phyloP scores from a whole-genome alignment of 2,329 filamentous ascomycete genomes.

The Microdochium paspali region DNA sequence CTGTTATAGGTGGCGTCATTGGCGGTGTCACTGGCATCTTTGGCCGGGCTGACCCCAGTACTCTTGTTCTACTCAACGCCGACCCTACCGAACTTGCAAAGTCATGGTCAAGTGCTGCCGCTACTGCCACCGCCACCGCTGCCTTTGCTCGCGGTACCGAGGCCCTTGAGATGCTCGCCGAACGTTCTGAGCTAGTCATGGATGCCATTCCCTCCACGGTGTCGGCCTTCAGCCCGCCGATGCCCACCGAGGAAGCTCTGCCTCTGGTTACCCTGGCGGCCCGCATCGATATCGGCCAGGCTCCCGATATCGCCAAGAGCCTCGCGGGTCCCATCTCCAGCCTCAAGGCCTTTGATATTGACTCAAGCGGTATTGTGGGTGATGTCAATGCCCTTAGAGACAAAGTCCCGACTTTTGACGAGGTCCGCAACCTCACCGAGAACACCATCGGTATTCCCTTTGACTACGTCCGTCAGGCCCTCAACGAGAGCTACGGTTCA shows the following conservation, averaged over 20 bases:
- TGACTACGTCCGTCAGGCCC: conserved; percentile 61
- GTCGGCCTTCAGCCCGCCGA: background rate
- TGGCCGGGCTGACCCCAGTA: conserved; percentile 18
- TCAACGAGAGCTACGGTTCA: conserved; percentile 60
- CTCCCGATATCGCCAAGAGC: conserved; percentile 33
- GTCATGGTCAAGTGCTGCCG: background rate
- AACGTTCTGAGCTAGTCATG: background rate
- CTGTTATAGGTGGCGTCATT: conserved; percentile 3
- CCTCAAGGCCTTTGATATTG: conserved; percentile 60
- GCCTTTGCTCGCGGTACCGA: background rate
- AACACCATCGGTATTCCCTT: conserved; percentile 71
- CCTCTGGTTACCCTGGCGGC: background rate
- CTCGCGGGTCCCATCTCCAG: conserved; percentile 28
- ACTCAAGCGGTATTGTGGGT: conserved; percentile 55
- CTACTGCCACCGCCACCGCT: background rate
- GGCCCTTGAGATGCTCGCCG: background rate
- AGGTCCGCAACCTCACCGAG: conserved; percentile 76
- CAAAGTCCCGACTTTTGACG: conserved; percentile 71
- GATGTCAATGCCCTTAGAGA: conserved; percentile 65
- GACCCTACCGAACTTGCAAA: background rate
- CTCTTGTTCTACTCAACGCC: conserved; percentile 20
- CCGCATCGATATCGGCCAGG: conserved; percentile 25
- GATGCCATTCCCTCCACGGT: background rate
- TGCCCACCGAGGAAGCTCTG: background rate
- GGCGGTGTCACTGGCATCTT: conserved; percentile 26